phyloP scores from a whole-genome alignment of 345 rosid genomes.

The Eucalyptus polybractea region DNA sequence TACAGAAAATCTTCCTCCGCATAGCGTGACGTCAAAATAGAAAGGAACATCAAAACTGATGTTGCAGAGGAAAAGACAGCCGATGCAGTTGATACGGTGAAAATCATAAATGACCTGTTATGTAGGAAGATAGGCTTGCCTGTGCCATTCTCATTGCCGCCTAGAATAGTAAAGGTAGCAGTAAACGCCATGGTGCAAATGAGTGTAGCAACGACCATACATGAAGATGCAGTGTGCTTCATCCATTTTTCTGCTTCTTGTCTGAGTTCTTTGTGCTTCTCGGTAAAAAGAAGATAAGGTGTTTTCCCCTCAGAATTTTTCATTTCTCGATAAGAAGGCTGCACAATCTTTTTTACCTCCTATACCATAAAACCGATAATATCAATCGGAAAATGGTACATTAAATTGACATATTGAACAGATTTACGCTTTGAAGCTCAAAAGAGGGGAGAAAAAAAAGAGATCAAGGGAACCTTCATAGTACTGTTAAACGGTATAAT shows the following conservation, averaged over 20 bases:
- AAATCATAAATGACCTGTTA: neutral
- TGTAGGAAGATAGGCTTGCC: neutral
- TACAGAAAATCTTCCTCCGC: constrained; percentile 6
- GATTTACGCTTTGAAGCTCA: neutral
- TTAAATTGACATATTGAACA: neutral
- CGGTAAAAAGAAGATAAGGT: neutral
- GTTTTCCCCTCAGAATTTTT: neutral
- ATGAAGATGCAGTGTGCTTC: constrained; percentile 12
- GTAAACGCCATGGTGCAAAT: constrained; percentile 14
- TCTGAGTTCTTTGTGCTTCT: neutral
- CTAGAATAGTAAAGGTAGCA: constrained; percentile 15
- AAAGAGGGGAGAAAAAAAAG: no score
- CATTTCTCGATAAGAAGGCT: neutral
- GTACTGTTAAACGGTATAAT: no score
- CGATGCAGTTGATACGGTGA: constrained; percentile 6
- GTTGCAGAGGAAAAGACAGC: constrained; percentile 6
- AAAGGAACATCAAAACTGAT: constrained; percentile 14
- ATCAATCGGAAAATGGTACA: neutral
- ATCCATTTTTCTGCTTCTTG: neutral
- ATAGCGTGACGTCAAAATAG: constrained; percentile 2
- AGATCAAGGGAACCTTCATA: no score
- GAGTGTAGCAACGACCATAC: constrained; percentile 16
- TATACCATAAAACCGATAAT: neutral
- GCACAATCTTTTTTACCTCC: neutral
- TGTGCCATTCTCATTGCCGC: neutral